Evolutionary conservation across 805 yeast genomes (phyloP).

Genomic region (Wickerhamomyces ciferrii): DNA sequence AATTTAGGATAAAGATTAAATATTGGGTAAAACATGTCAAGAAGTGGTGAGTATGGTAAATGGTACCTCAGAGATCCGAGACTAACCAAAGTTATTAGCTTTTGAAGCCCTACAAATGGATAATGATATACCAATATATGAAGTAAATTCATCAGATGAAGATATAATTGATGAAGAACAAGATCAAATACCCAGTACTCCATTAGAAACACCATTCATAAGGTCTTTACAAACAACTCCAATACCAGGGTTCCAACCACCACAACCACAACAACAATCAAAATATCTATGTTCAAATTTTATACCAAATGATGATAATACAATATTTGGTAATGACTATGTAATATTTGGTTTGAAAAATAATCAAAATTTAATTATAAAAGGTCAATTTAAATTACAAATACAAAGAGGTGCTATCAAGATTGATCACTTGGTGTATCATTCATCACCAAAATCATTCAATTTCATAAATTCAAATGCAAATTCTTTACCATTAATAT

Average conservation of each 20-base stretch:
- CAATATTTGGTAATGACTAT: slow-evolving; percentile 25
- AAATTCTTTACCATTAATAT: slow-evolving; percentile 36
- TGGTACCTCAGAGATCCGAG: no score
- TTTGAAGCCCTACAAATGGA: slow-evolving; percentile 11
- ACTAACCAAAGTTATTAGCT: no score
- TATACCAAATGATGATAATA: slow-evolving; percentile 31
- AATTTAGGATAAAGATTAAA: no score
- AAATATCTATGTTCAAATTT: slow-evolving; percentile 30
- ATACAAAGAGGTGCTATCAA: slow-evolving; percentile 43
- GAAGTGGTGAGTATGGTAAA: slow-evolving; percentile 9
- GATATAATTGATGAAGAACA: neutral
- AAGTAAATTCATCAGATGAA: slow-evolving; percentile 6
- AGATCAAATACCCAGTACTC: neutral
- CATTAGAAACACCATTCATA: neutral
- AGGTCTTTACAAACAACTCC: neutral
- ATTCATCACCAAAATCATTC: slow-evolving; percentile 21
- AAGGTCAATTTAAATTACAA: slow-evolving; percentile 40
- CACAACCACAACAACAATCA: slow-evolving; percentile 12
- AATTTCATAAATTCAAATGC: slow-evolving; percentile 31
- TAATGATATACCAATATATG: slow-evolving; percentile 1
- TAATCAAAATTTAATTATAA: slow-evolving; percentile 36
- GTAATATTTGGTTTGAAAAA: slow-evolving; percentile 37
- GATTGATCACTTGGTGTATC: slow-evolving; percentile 35
- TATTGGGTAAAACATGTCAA: slow-evolving; percentile 2
- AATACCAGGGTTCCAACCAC: neutral